Evolutionary conservation across 345 rosid species (phyloP), one percentile per base, ranked within the genome.

Genomic region (Geranium brycei): DNA sequence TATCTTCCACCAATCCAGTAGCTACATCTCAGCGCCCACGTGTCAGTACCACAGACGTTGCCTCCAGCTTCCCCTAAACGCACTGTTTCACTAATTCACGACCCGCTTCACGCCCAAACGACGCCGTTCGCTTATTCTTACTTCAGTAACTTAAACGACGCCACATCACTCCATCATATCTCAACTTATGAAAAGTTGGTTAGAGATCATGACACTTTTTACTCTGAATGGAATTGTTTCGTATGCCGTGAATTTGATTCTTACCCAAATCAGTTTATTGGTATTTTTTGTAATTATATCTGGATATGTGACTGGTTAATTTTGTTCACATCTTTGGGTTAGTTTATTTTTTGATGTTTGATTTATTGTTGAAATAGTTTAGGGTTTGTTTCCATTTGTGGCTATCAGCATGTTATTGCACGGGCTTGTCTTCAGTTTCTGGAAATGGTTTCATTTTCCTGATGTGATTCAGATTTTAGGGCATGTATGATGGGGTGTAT

Each of bases 181-280:
- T n/a, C n/a, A n/a, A n/a, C n/a, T n/a, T n/a, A n/a, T n/a, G n/a
- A n/a, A n/a, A n/a, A n/a, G n/a, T n/a, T n/a, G n/a, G n/a, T n/a
- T n/a, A n/a, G n/a, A n/a, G n/a, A n/a, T n/a, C n/a, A n/a, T n/a
- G n/a, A n/a, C n/a, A n/a, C n/a, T n/a, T n/a, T 23, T 23, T 23
- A 23, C 19, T 16, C 19, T 16, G 19, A 7, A 16, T 57, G 0
- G 59, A 17, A 32, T 64, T 23, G 19, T 71, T 59, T 60, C n/a
- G 31, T 59, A 28, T 28, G 5, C 15, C 38, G 51, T 17, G 62
- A 18, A 35, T 7, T 51, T n/a, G 11, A 18, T 65, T 40, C 28
- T 18, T 51, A 17, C 17, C 40, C 32, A 68, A 62, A 59, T 62
- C 19, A 62, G 62, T 28, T 38, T 31, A 19, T 63, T 38, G 62